Base-by-base conservation (phyloP, 2,329 filamentous ascomycete genomes). In the Colletotrichum tamarilloi region DNA sequence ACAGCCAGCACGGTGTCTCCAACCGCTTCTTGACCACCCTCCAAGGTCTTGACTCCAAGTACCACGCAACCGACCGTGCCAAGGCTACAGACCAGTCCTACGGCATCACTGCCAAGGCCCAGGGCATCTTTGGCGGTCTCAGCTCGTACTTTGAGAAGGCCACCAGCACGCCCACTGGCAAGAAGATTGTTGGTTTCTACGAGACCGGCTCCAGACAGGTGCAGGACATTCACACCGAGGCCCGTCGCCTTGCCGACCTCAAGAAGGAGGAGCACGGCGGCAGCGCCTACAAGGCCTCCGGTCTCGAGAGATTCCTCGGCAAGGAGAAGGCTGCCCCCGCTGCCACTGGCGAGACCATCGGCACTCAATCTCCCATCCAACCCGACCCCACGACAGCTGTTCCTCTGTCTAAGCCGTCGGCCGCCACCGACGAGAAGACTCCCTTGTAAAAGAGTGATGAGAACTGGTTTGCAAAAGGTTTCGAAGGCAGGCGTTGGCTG, bases 101-200 rank as follows among this genome's bases (percentile, higher is more conserved):
- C 85, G 93, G 93, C 78, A 91, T 98, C 80, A 90, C 90, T 67
- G 88, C 92, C 77, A 93, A 93, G 80, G 95, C 94, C 75, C 90
- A 87, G 80, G 89, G 85, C 72, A 81, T 92, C 73, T 85, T 90
- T 73, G 87, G 88, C 55, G 93, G 94, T 42, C 82, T 98, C 74
- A 88, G 87, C 82, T 95, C 93, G 14, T 99, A 98, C 90, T 98
- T 98, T 81, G 96, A 98, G 85, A 97, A 97, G 89, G 96, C 96
- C 2, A 87, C 92, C 70, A 92, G 89, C 81, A 97, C 95, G 0
- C 95, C 95, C 11, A 97, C 95, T 1, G 97, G 97, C 77, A 91
- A 95, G 87, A 95, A 93, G 85, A 86, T 99, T 74, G 93, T 94
- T 77, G 87, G 92, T 75, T 99, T 99, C 86, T 99, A 99, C 85